Evolutionary conservation across 805 yeast genomes (phyloP).

Genomic region (Ogataea nitratoaversa): DNA sequence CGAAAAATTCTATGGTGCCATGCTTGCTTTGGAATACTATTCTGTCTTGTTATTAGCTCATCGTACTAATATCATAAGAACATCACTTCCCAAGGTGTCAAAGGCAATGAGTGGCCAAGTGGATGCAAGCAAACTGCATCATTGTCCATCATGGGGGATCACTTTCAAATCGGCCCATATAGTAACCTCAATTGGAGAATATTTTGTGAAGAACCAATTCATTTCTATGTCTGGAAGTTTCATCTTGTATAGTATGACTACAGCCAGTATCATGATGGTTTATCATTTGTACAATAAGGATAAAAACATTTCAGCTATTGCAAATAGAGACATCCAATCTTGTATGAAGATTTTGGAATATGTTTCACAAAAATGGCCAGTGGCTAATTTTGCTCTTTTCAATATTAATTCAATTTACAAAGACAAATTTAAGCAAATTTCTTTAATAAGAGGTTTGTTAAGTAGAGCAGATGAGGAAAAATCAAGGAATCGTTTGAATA

Average conservation of each 20-base stretch:
- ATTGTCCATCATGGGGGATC: conserved; percentile 70
- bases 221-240: conserved; percentile 32
- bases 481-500: too few species aligned
- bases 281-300: conserved; percentile 48
- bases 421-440: conserved; percentile 26
- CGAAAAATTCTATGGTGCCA: conserved; percentile 46
- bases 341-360: conserved; percentile 32
- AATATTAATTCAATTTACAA: conserved; percentile 41
- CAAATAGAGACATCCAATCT: conserved; percentile 19
- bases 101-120: conserved; percentile 30
- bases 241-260: conserved; percentile 46
- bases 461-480: conserved; percentile 9
- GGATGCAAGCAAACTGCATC: conserved; percentile 33
- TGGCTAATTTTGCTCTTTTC: conserved; percentile 47
- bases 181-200: conserved; percentile 61
- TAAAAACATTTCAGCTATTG: conserved; percentile 19
- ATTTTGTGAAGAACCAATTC: conserved; percentile 52
- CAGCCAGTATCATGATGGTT: conserved; percentile 67
- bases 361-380: conserved; percentile 49
- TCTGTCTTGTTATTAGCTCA: conserved; percentile 65
- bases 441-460: conserved; percentile 19
- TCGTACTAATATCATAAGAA: conserved; percentile 55
- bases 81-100: not conserved
- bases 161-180: conserved; percentile 79
- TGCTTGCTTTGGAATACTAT: conserved; percentile 64